These are phyloP conservation scores for Fusarium succisae DNA, from an alignment of 2,329 filamentous ascomycete species.

Conservation along the genomic window DNA sequence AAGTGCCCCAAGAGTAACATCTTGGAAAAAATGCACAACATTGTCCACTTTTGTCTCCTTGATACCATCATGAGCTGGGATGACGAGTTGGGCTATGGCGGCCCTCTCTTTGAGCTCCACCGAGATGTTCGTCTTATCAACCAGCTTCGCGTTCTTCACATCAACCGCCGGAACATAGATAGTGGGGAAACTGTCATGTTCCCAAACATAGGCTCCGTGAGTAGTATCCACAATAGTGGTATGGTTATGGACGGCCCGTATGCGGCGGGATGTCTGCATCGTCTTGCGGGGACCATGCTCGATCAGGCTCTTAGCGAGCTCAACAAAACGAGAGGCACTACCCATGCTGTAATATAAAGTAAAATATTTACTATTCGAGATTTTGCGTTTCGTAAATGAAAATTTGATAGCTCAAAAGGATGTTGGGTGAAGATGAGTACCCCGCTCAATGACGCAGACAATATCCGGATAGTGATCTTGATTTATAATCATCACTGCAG, in stretches of 20 bases:
- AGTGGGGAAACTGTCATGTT: conserved; percentile 59
- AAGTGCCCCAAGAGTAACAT: conserved; percentile 48
- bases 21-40: conserved; percentile 52
- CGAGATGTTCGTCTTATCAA: conserved; percentile 41
- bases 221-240: conserved; percentile 51
- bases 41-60: conserved; percentile 45
- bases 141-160: conserved; percentile 42
- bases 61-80: conserved; percentile 39
- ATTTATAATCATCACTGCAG: conserved; percentile 30
- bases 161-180: conserved; percentile 51
- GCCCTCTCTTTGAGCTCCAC: conserved; percentile 39
- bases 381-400: background rate
- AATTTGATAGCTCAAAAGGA: background rate
- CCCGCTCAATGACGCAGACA: conserved; percentile 34
- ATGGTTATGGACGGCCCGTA: conserved; percentile 48
- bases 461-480: background rate
- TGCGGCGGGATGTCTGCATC: conserved; percentile 40
- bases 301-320: conserved; percentile 21
- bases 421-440: conserved; percentile 1
- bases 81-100: conserved; percentile 45
- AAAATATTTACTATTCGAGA: background rate
- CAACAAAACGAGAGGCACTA: background rate
- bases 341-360: background rate
- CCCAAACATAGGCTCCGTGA: conserved; percentile 53
- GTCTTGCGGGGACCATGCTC: conserved; percentile 33